These are phyloP conservation scores for Balansia obtecta DNA, from an alignment of 2,329 filamentous ascomycete genomes.

Conservation along the genomic window DNA sequence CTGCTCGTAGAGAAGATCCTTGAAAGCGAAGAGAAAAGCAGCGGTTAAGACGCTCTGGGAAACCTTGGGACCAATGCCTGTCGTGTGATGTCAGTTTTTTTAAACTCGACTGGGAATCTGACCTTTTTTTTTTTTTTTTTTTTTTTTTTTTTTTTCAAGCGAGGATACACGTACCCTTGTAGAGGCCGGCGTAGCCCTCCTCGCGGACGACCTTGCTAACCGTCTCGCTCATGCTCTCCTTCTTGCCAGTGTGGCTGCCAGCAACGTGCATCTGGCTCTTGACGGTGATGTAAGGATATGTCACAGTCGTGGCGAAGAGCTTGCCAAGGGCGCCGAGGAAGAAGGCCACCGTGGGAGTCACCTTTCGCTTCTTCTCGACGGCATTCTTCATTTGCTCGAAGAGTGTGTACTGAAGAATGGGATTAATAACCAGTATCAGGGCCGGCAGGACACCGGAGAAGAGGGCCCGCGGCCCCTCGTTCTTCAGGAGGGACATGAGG, in stretches of 20 bases:
- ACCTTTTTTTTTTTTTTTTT: not conserved
- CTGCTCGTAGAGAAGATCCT: constrained; percentile 86
- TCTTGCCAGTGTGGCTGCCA: constrained; percentile 51
- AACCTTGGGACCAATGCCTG: constrained; percentile 91
- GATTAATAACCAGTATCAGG: constrained; percentile 90
- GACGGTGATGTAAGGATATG: constrained; percentile 97
- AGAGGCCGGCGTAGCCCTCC: constrained; percentile 85
- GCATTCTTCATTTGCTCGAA: constrained; percentile 96
- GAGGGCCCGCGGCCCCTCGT: constrained; percentile 74
- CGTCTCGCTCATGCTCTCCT: constrained; percentile 68
- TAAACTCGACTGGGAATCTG: not conserved
- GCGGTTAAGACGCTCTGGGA: constrained; percentile 94
- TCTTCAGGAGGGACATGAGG: constrained; percentile 62
- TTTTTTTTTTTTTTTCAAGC: not conserved
- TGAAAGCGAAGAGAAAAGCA: constrained; percentile 94
- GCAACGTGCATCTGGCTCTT: constrained; percentile 98
- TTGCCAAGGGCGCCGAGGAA: constrained; percentile 87
- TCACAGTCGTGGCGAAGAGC: constrained; percentile 83
- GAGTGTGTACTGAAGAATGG: constrained; percentile 95
- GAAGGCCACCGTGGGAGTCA: constrained; percentile 82
- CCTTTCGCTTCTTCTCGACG: constrained; percentile 58
- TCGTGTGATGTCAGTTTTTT: not conserved
- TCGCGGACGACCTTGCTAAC: constrained; percentile 71
- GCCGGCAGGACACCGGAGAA: constrained; percentile 91
- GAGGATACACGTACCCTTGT: constrained; percentile 53